These are phyloP conservation scores for Aspergillus pseudoglaucus DNA, from an alignment of 2,329 filamentous ascomycete genomes.

Conservation along the genomic window DNA sequence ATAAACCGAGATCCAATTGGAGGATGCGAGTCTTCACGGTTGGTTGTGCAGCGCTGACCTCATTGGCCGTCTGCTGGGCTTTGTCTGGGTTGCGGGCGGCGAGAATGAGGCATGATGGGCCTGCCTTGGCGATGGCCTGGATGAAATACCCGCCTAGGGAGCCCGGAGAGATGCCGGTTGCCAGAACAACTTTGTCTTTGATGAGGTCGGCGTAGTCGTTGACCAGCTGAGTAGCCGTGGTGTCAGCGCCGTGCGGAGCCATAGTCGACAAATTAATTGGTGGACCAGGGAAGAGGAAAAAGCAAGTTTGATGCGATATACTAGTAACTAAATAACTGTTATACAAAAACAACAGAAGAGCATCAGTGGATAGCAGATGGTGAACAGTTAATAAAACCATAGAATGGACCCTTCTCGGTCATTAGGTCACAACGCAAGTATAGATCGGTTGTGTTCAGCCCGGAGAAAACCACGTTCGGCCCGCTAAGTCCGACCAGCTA, in stretches of 20 bases:
- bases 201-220: conserved; percentile 13
- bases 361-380: too few species aligned
- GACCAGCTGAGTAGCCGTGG: conserved; percentile 16
- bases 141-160: conserved; percentile 34
- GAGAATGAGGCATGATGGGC: conserved; percentile 32
- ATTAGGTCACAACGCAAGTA: too few species aligned
- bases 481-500: too few species aligned
- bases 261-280: neutral
- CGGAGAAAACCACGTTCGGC: too few species aligned
- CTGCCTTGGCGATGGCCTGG: conserved; percentile 28
- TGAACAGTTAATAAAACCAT: too few species aligned
- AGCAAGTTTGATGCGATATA: too few species aligned
- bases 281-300: too few species aligned
- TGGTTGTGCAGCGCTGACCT: conserved; percentile 14
- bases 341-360: too few species aligned
- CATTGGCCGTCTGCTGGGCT: conserved; percentile 22
- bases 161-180: conserved; percentile 34
- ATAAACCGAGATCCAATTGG: conserved; percentile 29
- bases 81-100: conserved; percentile 33
- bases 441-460: too few species aligned
- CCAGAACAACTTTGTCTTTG: conserved; percentile 29
- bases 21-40: conserved; percentile 18
- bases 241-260: conserved; percentile 7
- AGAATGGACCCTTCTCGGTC: too few species aligned
- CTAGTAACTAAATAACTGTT: too few species aligned